These are phyloP conservation scores for Claviceps sp. DNA, from an alignment of 2,329 filamentous ascomycete species.

Conservation along the genomic window DNA sequence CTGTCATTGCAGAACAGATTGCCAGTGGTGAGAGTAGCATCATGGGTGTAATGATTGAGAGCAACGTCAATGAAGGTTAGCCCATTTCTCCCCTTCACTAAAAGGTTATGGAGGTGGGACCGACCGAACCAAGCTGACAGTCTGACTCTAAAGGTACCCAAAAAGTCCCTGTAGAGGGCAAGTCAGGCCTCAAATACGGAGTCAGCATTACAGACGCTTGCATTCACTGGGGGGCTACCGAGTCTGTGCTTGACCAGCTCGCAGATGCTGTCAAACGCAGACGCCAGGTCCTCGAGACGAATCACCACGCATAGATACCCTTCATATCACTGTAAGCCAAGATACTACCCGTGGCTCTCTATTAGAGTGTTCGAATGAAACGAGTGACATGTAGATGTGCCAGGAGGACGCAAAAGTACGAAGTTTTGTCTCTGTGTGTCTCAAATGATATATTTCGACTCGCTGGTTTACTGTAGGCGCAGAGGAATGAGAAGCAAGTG, in stretches of 20 bases:
- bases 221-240: slow-evolving; percentile 82
- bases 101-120: neutral
- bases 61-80: slow-evolving; percentile 73
- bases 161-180: slow-evolving; percentile 77
- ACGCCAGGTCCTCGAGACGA: slow-evolving; percentile 26
- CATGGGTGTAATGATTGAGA: slow-evolving; percentile 97
- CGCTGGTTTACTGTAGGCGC: too few species aligned
- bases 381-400: too few species aligned
- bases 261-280: slow-evolving; percentile 71
- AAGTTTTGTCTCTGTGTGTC: too few species aligned
- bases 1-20: slow-evolving; percentile 70
- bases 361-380: too few species aligned
- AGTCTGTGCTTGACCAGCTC: slow-evolving; percentile 69
- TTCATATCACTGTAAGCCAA: neutral
- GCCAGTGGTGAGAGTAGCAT: slow-evolving; percentile 77
- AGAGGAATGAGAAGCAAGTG: too few species aligned
- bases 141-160: slow-evolving; percentile 38
- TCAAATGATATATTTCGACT: too few species aligned
- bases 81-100: neutral
- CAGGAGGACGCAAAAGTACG: too few species aligned
- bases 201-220: slow-evolving; percentile 94
- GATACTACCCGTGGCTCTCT: too few species aligned
- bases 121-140: neutral
- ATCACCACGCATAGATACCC: neutral
- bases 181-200: slow-evolving; percentile 66